Conservation (phyloP, 805 yeast genomes). For the Candida patagonica region DNA sequence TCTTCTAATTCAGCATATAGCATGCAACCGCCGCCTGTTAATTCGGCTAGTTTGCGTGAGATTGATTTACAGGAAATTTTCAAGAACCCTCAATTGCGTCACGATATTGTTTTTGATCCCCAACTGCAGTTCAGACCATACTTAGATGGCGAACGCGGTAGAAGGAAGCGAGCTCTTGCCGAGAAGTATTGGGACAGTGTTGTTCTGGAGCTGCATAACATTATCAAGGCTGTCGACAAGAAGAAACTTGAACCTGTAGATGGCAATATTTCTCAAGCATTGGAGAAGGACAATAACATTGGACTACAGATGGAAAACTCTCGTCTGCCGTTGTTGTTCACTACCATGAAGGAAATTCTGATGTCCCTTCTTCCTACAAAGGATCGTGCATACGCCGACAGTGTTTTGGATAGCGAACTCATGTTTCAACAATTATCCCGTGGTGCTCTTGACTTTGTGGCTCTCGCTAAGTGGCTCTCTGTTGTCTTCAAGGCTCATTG, state of each 20-base stretch:
- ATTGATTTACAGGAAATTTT: constrained; percentile 82
- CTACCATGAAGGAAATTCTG: constrained; percentile 69
- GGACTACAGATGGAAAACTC: constrained; percentile 24
- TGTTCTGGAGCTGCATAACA: constrained; percentile 50
- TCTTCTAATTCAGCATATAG: not conserved
- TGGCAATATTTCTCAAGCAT: constrained; percentile 7
- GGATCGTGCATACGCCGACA: constrained; percentile 57
- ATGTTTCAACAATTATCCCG: constrained; percentile 64
- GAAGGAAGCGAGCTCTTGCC: constrained; percentile 61
- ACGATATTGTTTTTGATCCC: constrained; percentile 88
- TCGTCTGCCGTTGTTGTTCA: constrained; percentile 59
- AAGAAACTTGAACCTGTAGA: not conserved
- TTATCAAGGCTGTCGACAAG: not conserved
- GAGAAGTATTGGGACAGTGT: constrained; percentile 81
- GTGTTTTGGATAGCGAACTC: constrained; percentile 67
- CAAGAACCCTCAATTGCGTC: constrained; percentile 86
- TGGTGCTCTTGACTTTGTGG: constrained; percentile 57
- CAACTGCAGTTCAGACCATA: constrained; percentile 86
- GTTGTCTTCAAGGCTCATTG: constrained; percentile 77
- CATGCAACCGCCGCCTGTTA: constrained; percentile 62
- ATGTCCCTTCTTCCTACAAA: constrained; percentile 67
- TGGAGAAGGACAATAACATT: not conserved
- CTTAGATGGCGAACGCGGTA: constrained; percentile 83
- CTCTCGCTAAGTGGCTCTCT: constrained; percentile 66
- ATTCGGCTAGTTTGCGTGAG: constrained; percentile 70